Evolutionary conservation across 345 rosid species (phyloP), one percentile per base, ranked within the genome.

Genomic region (Eutrema heterophyllum): DNA sequence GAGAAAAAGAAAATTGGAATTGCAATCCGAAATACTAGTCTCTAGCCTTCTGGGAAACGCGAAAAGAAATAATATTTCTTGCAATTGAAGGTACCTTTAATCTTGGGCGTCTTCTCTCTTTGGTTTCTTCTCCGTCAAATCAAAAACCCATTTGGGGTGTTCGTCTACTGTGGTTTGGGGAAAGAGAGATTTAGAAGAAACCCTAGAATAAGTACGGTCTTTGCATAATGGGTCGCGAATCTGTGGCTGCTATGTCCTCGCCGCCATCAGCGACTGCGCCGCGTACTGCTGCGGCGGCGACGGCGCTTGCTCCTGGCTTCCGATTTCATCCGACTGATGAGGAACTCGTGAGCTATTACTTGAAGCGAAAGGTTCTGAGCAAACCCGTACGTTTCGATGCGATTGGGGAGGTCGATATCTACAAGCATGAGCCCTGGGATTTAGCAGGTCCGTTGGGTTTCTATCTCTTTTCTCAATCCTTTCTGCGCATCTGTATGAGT

Each of bases 321-420:
- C 85, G 98, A 80, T 93, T 93, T 72, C 98, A 93, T 53, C 98
- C 98, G 1, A 91, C 97, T 2, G 98, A 88, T 18, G 97, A 94
- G 71, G 97, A 94, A 71, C 83, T 91, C 15, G 90, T 88, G 13
- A 84, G 86, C 57, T 91, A 91, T 78, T 91, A 89, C 87, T 83
- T 94, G 83, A 94, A 89, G 81, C 79, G 96, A 63, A 91, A 91
- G 93, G 88, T 91, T 80, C 72, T 72, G 4, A 80, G 80, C 15
- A 89, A 84, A 55, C 85, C 92, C 14, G 86, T 91, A n/a, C 92
- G 88, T 56, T 91, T 88, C 73, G 86, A 88, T 32, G 91, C 85
- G 62, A 91, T 89, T 70, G 84, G 84, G 0, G 94, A 87, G 41
- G 96, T 89, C 70, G 98, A 94, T 73, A 88, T 94, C 60, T 94